Evolutionary conservation across 164 flowering plant genomes (phyloP).

Genomic region (Taxillus chinensis): DNA sequence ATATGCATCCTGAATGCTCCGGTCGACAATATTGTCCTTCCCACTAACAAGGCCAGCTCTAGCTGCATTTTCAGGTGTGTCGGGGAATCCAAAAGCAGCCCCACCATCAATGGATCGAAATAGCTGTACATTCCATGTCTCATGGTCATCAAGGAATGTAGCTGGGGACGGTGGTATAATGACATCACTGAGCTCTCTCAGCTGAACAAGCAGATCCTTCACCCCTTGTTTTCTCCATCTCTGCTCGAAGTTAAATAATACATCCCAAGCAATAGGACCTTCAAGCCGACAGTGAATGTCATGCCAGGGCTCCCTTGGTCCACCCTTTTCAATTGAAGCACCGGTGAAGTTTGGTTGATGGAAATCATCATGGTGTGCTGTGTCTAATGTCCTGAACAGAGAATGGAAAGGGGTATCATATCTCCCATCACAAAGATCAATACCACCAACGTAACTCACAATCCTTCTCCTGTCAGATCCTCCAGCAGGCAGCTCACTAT

Average conservation of each 20-base stretch:
- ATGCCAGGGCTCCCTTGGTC: conserved; percentile 72
- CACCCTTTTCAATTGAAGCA: conserved; percentile 45
- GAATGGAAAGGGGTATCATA: conserved; percentile 49
- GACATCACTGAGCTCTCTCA: conserved; percentile 44
- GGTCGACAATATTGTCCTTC: conserved; percentile 59
- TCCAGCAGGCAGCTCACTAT: conserved; percentile 36
- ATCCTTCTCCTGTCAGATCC: conserved; percentile 37
- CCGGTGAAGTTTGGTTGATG: conserved; percentile 52
- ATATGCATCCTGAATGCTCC: conserved; percentile 70
- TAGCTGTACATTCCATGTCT: conserved; percentile 61
- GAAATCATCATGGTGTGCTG: conserved; percentile 59
- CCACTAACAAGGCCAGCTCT: conserved; percentile 71
- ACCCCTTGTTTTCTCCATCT: conserved; percentile 68
- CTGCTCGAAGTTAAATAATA: conserved; percentile 56
- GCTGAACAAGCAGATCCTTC: conserved; percentile 37
- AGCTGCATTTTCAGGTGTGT: conserved; percentile 64
- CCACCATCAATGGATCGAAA: conserved; percentile 65
- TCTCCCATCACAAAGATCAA: conserved; percentile 56
- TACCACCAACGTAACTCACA: conserved; percentile 55
- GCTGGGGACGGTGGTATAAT: conserved; percentile 63
- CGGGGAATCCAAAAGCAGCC: conserved; percentile 59
- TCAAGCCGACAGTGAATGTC: conserved; percentile 56
- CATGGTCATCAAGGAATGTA: conserved; percentile 45
- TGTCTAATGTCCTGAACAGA: conserved; percentile 52
- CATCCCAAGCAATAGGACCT: conserved; percentile 73